Conservation (phyloP, 805 yeast species). For the Nakazawaea anatomiae region DNA sequence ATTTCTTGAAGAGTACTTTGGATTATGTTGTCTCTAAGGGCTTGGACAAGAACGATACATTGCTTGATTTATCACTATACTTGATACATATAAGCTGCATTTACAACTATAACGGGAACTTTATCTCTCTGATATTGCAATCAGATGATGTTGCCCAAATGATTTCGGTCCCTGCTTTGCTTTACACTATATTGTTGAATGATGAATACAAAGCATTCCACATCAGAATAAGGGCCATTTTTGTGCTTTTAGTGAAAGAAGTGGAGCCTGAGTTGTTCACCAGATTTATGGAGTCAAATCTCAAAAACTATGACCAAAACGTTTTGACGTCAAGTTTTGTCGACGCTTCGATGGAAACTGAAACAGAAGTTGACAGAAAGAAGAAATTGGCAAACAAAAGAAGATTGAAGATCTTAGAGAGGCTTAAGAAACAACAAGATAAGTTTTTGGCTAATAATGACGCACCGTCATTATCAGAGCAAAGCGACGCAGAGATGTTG, state of each 20-base stretch:
- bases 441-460: conserved; percentile 42
- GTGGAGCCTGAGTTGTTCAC: conserved; percentile 21
- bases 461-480: neutral
- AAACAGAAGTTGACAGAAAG: conserved; percentile 47
- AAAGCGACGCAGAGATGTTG: conserved; percentile 17
- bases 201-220: conserved; percentile 39
- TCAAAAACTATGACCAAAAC: conserved; percentile 25
- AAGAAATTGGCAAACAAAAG: conserved; percentile 66
- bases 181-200: conserved; percentile 34
- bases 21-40: conserved; percentile 30
- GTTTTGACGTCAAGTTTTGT: conserved; percentile 6
- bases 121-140: conserved; percentile 10
- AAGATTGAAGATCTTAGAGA: conserved; percentile 66
- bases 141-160: neutral
- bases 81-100: conserved; percentile 58
- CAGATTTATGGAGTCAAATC: conserved; percentile 27
- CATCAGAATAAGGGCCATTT: conserved; percentile 53
- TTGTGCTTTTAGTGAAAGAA: conserved; percentile 19
- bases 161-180: conserved; percentile 23
- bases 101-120: conserved; percentile 26
- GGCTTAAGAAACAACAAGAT: conserved; percentile 73
- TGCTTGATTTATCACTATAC: conserved; percentile 57
- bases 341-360: conserved; percentile 14
- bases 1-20: conserved; percentile 46
- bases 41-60: conserved; percentile 42